Evolutionary conservation across 495 filamentous ascomycete genomes (phyloP).

Genomic region (Penicillium fimorum): DNA sequence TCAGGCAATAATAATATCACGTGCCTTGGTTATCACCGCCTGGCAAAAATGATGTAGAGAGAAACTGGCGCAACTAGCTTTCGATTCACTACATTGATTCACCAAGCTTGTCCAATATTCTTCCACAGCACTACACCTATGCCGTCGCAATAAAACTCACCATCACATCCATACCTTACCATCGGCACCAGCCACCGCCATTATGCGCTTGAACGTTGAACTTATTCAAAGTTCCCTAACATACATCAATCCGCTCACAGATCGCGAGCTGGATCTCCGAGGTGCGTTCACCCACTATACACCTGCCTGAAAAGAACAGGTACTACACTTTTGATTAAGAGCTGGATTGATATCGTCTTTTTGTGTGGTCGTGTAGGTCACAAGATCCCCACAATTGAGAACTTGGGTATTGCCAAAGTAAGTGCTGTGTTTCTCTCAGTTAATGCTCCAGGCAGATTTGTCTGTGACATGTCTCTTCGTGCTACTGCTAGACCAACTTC

Average conservation of each 20-base stretch:
- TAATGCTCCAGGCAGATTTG: no score
- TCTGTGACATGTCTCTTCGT: neutral
- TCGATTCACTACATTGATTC: conserved; percentile 12
- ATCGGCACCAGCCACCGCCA: conserved; percentile 26
- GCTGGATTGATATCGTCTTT: conserved; percentile 79
- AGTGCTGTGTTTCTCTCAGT: conserved; percentile 11
- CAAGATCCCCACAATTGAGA: conserved; percentile 97
- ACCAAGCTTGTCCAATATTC: conserved; percentile 6
- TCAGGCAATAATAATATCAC: conserved; percentile 5
- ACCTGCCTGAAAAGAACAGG: conserved; percentile 84
- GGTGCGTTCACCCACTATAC: conserved; percentile 66
- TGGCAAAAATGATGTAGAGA: conserved; percentile 33
- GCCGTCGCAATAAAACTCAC: conserved; percentile 1
- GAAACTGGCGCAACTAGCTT: conserved; percentile 24
- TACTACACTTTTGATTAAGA: conserved; percentile 77
- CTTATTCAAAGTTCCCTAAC: conserved; percentile 87
- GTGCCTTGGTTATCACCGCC: conserved; percentile 15
- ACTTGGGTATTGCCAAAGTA: conserved; percentile 92
- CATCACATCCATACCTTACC: neutral
- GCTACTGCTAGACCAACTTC: neutral
- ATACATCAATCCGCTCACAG: conserved; percentile 96
- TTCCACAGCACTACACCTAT: neutral
- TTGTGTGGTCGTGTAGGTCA: conserved; percentile 71
- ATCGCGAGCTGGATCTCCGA: conserved; percentile 98
- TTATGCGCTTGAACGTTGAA: conserved; percentile 92